Base-by-base conservation (phyloP, 495 filamentous ascomycete genomes). In the Hypoxylon lienhwacheense region DNA sequence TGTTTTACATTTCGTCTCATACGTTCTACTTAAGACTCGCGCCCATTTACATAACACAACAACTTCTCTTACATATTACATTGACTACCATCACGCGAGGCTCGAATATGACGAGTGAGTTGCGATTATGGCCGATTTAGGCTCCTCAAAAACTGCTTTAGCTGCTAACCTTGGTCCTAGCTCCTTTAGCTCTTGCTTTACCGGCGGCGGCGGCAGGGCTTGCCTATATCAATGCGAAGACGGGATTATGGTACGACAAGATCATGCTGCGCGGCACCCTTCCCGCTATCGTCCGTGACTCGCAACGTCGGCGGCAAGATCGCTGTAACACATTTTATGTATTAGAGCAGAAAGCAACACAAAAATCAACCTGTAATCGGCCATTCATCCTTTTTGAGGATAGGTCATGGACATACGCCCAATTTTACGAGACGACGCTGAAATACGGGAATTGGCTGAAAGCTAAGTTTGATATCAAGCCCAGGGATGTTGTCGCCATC, bases 361-460 rank as follows among this genome's bases (percentile, higher is more conserved):
- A 78, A 26, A 72, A 80, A 19, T 73, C 77, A 15, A 79, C 78
- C 0, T 80, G 74, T 8, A 72, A 84, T 58, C 73, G 76, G 2
- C 59, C 76, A 7, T 91, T 87, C 54, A 73, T 98, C 19, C 79
- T 90, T 34, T 91, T 87, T 64, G 76, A 92, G 57, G 87, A 89
- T 49, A 79, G 75, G 47, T 70, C 75, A 37, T 95, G 89, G 82
- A 90, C 88, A 2, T 96, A 86, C 70, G 82, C 81, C n/a, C 80
- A 95, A 59, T 77, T 83, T 1, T 95, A 98, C 66, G 76, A 89
- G 28, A 82, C 72, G 3, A 79, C 79, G 0, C 72, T 97, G 28
- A 87, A 84, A 46, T 93, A 93, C 61, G 91, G 88, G 12, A 78
- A 82, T 28, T 97, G 88, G 88, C 73, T 97, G 47, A 87, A 86